Evolutionary conservation across 2,329 filamentous ascomycete genomes (phyloP).

Genomic region (Trichoderma sp.): DNA sequence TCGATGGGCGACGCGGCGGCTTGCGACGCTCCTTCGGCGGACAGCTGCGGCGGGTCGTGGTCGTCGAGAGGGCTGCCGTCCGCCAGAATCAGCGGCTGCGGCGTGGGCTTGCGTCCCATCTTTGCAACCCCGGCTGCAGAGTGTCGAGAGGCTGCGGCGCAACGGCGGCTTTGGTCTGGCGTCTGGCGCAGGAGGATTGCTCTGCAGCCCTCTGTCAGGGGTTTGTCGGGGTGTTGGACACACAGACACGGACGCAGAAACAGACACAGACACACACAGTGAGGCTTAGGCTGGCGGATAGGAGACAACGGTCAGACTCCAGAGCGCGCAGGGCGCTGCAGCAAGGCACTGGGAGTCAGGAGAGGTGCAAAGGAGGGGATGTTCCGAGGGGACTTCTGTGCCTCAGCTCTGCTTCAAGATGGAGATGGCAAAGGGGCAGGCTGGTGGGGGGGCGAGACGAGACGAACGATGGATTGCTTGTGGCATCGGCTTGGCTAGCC

Average conservation of each 20-base stretch:
- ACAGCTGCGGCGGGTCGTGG: slow-evolving; percentile 28
- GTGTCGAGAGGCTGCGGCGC: slow-evolving; percentile 5
- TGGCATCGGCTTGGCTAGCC: slow-evolving; percentile 17
- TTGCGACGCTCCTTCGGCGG: slow-evolving; percentile 31
- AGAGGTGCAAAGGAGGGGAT: slow-evolving; percentile 3
- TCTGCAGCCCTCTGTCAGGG: slow-evolving; percentile 14
- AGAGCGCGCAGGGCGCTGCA: slow-evolving; percentile 14
- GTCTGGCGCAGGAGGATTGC: slow-evolving; percentile 18
- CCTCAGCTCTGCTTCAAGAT: slow-evolving; percentile 14
- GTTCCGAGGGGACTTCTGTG: slow-evolving; percentile 1
- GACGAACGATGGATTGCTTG: slow-evolving; percentile 16
- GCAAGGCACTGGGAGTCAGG: slow-evolving; percentile 14
- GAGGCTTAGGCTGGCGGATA: slow-evolving; percentile 2
- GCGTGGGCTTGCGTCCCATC: slow-evolving; percentile 59
- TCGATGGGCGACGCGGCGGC: slow-evolving; percentile 33
- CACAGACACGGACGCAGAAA: not conserved
- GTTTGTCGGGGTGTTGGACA: slow-evolving; percentile 27
- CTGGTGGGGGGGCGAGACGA: slow-evolving; percentile 13
- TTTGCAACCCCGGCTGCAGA: slow-evolving; percentile 18
- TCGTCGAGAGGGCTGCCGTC: slow-evolving; percentile 37
- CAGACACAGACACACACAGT: not conserved
- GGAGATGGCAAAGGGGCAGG: slow-evolving; percentile 20
- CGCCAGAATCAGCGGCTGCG: slow-evolving; percentile 56
- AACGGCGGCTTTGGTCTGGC: not conserved
- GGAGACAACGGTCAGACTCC: slow-evolving; percentile 15